Conservation (phyloP, 305 asterid genomes). For the Rubia tinctorum region DNA sequence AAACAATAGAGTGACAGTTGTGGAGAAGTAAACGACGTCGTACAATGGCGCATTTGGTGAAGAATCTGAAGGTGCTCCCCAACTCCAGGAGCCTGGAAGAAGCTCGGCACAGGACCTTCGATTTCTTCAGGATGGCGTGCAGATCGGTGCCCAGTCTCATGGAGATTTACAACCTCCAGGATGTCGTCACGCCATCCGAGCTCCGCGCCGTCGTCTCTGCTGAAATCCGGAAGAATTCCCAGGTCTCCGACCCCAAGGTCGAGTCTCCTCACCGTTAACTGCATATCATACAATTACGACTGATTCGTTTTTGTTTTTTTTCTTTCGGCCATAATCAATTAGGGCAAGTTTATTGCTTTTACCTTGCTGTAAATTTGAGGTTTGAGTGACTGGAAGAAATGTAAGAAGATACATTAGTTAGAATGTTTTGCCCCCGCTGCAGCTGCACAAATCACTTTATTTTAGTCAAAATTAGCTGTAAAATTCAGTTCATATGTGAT, state of each 20-base stretch:
- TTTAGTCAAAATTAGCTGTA: neutral
- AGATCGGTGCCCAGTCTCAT: constrained; percentile 79
- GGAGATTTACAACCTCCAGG: constrained; percentile 74
- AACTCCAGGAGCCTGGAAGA: constrained; percentile 63
- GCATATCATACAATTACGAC: neutral
- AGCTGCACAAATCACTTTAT: neutral
- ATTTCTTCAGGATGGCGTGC: constrained; percentile 75
- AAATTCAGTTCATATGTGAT: neutral
- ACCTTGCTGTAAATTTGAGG: neutral
- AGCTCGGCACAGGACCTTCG: constrained; percentile 46
- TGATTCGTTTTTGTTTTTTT: neutral
- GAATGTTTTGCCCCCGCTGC: too few relatives aligned
- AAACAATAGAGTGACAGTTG: neutral
- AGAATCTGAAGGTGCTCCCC: constrained; percentile 70
- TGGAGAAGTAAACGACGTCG: neutral
- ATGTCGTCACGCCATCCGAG: constrained; percentile 63
- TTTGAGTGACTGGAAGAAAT: neutral
- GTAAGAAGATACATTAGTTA: too few relatives aligned
- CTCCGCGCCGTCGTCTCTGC: constrained; percentile 71
- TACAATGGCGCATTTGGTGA: constrained; percentile 64
- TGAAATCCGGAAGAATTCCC: constrained; percentile 75
- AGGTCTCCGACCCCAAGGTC: constrained; percentile 69
- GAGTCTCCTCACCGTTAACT: neutral
- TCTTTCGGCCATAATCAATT: neutral
- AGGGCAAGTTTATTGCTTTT: neutral